Evolutionary conservation across 768 basidiomycete species (phyloP), one percentile per base, ranked within the genome.

Genomic region (Neoboletus brunneissimus): DNA sequence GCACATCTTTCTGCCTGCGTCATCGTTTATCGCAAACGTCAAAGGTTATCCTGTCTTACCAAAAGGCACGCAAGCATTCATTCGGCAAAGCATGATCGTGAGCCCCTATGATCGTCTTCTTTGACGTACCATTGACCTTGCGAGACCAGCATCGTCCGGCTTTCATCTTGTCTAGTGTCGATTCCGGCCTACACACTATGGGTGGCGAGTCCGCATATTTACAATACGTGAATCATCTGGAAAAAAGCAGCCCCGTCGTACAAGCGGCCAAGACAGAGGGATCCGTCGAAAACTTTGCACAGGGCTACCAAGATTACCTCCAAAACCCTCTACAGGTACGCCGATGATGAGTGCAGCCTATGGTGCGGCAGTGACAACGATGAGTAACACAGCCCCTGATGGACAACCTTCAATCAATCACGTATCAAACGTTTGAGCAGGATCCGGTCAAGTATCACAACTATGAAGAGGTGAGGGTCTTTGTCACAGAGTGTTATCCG

Each of bases 1-100:
- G 34, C 82, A 93, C 66, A 79, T 99, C 53, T 90, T 92, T 72
- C 77, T 98, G 2, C 94, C 97, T 5, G 86, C 94, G 0, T 85
- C 89, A 13, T 83, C 93, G 5, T 99, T 98, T 72, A 94, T 98
- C 65, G 86, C 94, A 12, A 99, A 99, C 70, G 82, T 86, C 49
- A 96, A 97, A 74, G 96, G 94, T 3, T 99, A 97, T 70, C 97
- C 97, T 0, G 97, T 99, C 7, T 81, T 99, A 18, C 90, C 92
- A 13, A 98, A 98, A 72, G 86, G 87, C 11, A 90, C 93, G 3
- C 97, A 99, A 64, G 81, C 82, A 1, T 98, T 99, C 76, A 82
- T 98, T 53, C 86, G 88, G 58, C 86, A 93, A 57, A 86, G 89
- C 74, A 90, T 95, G 84, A 88, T 90, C 75, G 92, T 85, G 69